Base-by-base conservation (phyloP, 768 basidiomycete genomes). In the Suillus subluteus region DNA sequence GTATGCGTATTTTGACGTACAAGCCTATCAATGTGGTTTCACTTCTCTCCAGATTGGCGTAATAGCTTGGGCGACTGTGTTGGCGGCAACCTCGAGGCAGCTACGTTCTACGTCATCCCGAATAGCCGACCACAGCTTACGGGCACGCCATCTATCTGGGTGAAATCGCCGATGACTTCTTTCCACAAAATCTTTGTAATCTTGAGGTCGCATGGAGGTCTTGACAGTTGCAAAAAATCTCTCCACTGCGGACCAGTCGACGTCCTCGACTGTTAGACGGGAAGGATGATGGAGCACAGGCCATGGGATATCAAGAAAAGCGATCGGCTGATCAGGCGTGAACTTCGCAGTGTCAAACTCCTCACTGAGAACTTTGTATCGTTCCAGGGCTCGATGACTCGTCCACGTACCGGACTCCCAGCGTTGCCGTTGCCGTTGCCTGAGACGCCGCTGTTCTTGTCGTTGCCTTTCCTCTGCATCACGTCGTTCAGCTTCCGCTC, bases 141-240 rank as follows among this genome's bases (percentile, higher is more conserved):
- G 82, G 38, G 89, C 87, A 52, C 87, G 81, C 93, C 91, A 95
- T 67, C 90, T 80, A 75, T 94, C 92, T 2, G 91, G 91, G 70
- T 94, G 94, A 74, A 93, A 94, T 62, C 91, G 79, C 48, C 86
- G 83, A 71, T 92, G 86, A 70, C 88, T 90, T 72, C 87, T 87
- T 78, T 91, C 86, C 4, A 94, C 82, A 64, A 94, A 83, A 2
- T 74, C 75, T 72, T 84, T 87, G 77, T 86, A 93, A 59, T 91
- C 89, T 73, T 88, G 86, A 21, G 76, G 63, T 30, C 86, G 82
- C 82, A 92, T 83, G 54, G 84, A 81, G 21, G 69, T 67, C 70
- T 80, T 82, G 35, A 88, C 82, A 6, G 81, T 80, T 18, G 75
- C 75, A 71, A 94, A 94, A 76, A 95, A 95, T 26, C 79, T 79